These are phyloP conservation scores for Colletotrichum euphorbiae DNA, from an alignment of 2,329 filamentous ascomycete genomes.

Conservation along the genomic window DNA sequence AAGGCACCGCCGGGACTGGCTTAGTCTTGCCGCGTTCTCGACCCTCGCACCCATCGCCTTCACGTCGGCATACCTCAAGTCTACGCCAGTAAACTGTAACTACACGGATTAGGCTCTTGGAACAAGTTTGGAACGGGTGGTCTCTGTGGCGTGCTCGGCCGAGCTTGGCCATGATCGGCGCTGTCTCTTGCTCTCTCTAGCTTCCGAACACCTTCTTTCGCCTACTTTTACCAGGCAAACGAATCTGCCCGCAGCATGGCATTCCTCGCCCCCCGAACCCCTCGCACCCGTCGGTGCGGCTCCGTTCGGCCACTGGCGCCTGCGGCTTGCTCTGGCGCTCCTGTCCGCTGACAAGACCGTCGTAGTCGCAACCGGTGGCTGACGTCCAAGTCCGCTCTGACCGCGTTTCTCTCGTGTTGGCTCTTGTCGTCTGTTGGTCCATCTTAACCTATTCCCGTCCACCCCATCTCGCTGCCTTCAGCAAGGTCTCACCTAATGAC, in stretches of 20 bases:
- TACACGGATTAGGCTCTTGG: not conserved
- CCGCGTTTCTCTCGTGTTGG: conserved; percentile 29
- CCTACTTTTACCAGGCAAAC: not conserved
- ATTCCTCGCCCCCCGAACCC: conserved; percentile 30
- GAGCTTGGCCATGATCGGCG: not conserved
- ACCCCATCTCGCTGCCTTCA: conserved; percentile 25
- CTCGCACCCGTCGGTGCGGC: conserved; percentile 28
- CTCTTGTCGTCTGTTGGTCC: conserved; percentile 7
- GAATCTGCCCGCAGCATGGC: conserved; percentile 10
- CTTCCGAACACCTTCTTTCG: conserved; percentile 3
- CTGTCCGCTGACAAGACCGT: not conserved
- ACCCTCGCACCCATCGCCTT: not conserved
- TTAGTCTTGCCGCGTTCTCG: conserved; percentile 8
- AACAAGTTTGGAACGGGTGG: conserved; percentile 7
- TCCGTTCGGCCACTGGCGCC: conserved; percentile 15
- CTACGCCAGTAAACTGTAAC: not conserved
- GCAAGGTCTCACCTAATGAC: conserved; percentile 16
- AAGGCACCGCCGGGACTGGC: conserved; percentile 21
- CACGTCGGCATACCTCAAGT: not conserved
- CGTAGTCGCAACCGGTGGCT: conserved; percentile 27
- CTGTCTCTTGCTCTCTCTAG: not conserved
- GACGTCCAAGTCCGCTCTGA: conserved; percentile 25
- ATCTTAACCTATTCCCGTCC: conserved; percentile 19
- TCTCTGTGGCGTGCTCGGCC: conserved; percentile 24
- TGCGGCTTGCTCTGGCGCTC: not conserved